Percentiles rank a stretch among this genome's conserved stretches.
Conservation (phyloP, 495 filamentous ascomycete species). For the Xylaria grammica region DNA sequence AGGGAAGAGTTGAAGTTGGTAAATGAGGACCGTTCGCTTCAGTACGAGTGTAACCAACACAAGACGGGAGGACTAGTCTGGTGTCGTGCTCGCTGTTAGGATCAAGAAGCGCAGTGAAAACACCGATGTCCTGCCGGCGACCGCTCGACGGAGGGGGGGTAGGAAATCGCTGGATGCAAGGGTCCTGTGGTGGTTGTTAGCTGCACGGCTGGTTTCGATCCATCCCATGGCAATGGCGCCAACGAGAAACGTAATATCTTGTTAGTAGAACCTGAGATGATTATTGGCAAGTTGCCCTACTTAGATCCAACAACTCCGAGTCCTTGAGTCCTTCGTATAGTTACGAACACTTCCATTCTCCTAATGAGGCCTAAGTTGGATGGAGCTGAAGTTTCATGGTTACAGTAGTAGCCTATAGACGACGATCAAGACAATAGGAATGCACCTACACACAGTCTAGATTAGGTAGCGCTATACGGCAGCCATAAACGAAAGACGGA, state of each 20-base stretch:
- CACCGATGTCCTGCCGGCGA: conserved; percentile 23
- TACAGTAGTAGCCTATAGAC: background rate
- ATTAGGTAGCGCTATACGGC: background rate
- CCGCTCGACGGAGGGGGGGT: conserved; percentile 6
- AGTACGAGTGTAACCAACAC: conserved; percentile 4
- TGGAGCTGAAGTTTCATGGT: background rate
- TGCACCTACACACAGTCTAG: background rate
- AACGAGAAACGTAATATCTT: background rate
- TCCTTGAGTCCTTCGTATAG: background rate
- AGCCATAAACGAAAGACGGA: background rate
- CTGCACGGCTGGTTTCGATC: conserved; percentile 14
- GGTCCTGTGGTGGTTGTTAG: conserved; percentile 20
- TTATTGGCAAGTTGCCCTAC: background rate
- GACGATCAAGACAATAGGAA: conserved; percentile 2
- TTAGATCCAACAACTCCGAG: conserved; percentile 6
- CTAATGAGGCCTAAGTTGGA: background rate
- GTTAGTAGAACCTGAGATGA: background rate
- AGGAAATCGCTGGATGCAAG: conserved; percentile 14
- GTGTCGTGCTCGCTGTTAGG: conserved; percentile 8
- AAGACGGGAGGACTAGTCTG: conserved; percentile 9
- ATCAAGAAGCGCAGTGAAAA: background rate
- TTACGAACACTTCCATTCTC: background rate
- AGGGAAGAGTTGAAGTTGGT: conserved; percentile 8
- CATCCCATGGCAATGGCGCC: background rate
- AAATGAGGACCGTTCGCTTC: conserved; percentile 18